phyloP scores from a whole-genome alignment of 257 asterid species.

The Petrea volubilis region DNA sequence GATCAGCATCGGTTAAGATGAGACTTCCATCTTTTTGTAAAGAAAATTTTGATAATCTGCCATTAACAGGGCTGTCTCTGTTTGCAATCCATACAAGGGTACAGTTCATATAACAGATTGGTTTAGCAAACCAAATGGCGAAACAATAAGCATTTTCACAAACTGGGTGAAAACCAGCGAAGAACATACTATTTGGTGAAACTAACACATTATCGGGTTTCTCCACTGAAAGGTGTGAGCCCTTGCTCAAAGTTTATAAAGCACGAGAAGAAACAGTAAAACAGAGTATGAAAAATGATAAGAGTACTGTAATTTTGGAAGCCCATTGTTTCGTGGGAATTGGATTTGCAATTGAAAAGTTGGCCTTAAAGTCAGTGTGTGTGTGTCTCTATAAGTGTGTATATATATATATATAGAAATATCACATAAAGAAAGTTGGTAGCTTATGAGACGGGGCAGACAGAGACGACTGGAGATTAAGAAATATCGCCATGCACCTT shows the following conservation, averaged over 20 bases:
- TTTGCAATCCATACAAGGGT: slow-evolving; percentile 31
- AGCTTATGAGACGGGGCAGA: too few relatives aligned
- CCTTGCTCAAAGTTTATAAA: not conserved
- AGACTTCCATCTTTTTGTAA: slow-evolving; percentile 29
- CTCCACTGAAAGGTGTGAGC: not conserved
- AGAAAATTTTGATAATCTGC: slow-evolving; percentile 14
- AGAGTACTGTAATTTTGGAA: not conserved
- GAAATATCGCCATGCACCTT: too few relatives aligned
- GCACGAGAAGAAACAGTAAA: not conserved
- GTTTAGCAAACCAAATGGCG: slow-evolving; percentile 11
- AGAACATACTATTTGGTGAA: too few relatives aligned
- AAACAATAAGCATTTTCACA: slow-evolving; percentile 18
- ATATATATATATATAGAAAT: too few relatives aligned
- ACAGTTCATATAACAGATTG: not conserved
- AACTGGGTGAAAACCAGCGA: slow-evolving; percentile 5
- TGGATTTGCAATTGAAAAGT: not conserved
- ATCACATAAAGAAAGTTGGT: too few relatives aligned
- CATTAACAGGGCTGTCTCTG: slow-evolving; percentile 25
- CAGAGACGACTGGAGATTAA: too few relatives aligned
- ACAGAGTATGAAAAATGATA: not conserved
- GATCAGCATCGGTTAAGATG: slow-evolving; percentile 28
- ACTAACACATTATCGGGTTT: not conserved
- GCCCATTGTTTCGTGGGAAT: not conserved
- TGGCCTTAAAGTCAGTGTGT: too few relatives aligned
- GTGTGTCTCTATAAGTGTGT: too few relatives aligned